These are phyloP conservation scores for Talaromyces sp. DNA, from an alignment of 2,329 filamentous ascomycete species.

Conservation along the genomic window DNA sequence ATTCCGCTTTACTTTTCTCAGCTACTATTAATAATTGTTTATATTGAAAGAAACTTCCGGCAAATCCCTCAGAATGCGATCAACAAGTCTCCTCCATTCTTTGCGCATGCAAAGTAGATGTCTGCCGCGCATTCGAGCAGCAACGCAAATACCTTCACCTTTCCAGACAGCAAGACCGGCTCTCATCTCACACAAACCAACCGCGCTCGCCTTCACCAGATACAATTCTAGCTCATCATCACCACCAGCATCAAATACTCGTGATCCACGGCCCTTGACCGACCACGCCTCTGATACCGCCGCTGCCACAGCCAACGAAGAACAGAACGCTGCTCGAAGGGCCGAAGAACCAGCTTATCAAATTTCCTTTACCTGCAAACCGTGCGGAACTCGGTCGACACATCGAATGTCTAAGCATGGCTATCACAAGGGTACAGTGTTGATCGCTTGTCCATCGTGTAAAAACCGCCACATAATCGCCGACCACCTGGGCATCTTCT, in stretches of 20 bases:
- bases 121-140: conserved; percentile 15
- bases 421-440: conserved; percentile 83
- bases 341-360: conserved; percentile 67
- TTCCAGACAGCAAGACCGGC: neutral
- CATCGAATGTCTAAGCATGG: conserved; percentile 90
- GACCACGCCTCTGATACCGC: conserved; percentile 23
- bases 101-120: conserved; percentile 19
- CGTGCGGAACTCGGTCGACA: conserved; percentile 72
- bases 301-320: conserved; percentile 28
- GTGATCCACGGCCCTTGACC: conserved; percentile 28
- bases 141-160: conserved; percentile 8
- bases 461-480: conserved; percentile 85
- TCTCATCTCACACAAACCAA: neutral
- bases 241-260: conserved; percentile 13
- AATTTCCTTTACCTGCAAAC: conserved; percentile 88
- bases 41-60: neutral
- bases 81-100: conserved; percentile 15
- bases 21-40: neutral
- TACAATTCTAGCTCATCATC: conserved; percentile 27
- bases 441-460: conserved; percentile 85
- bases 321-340: conserved; percentile 32
- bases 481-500: conserved; percentile 70
- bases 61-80: conserved; percentile 16
- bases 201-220: conserved; percentile 15
- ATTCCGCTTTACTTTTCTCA: neutral